These are phyloP conservation scores for Gracilaria gracilis DNA, from an alignment of 23 red algal species.

Conservation along the genomic window DNA sequence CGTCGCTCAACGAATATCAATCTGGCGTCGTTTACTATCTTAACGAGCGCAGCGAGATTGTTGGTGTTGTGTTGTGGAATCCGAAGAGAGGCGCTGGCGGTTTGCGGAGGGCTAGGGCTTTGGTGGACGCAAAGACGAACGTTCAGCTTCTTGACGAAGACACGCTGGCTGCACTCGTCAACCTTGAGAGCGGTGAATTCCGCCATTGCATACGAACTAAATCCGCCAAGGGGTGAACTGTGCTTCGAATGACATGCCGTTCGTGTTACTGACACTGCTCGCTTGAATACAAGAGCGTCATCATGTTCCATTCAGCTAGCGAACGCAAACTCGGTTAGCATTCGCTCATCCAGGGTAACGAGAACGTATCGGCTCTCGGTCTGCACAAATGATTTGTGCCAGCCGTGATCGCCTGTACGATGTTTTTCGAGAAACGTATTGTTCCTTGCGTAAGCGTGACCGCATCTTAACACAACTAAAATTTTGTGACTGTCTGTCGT, in stretches of 20 bases:
- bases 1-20: slow-evolving; percentile 38
- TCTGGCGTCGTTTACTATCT: slow-evolving; percentile 73
- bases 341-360: too few relatives aligned
- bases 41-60: slow-evolving; percentile 52
- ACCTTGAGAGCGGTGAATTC: background rate
- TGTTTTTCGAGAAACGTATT: background rate
- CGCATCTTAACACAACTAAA: background rate
- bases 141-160: slow-evolving; percentile 22
- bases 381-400: too few relatives aligned
- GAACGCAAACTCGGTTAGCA: too few relatives aligned
- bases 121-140: slow-evolving; percentile 43
- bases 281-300: background rate
- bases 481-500: background rate
- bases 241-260: background rate
- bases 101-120: slow-evolving; percentile 53
- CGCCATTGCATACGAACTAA: slow-evolving; percentile 24
- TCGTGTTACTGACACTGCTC: background rate
- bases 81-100: slow-evolving; percentile 39
- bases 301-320: too few relatives aligned
- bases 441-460: background rate
- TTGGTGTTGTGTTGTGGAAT: slow-evolving; percentile 83
- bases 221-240: background rate
- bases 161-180: slow-evolving; percentile 48
- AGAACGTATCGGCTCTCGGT: too few relatives aligned
- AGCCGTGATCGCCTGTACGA: too few relatives aligned